Conservation (phyloP, 2,329 filamentous ascomycete species). For the Lachnellula willkommii region DNA sequence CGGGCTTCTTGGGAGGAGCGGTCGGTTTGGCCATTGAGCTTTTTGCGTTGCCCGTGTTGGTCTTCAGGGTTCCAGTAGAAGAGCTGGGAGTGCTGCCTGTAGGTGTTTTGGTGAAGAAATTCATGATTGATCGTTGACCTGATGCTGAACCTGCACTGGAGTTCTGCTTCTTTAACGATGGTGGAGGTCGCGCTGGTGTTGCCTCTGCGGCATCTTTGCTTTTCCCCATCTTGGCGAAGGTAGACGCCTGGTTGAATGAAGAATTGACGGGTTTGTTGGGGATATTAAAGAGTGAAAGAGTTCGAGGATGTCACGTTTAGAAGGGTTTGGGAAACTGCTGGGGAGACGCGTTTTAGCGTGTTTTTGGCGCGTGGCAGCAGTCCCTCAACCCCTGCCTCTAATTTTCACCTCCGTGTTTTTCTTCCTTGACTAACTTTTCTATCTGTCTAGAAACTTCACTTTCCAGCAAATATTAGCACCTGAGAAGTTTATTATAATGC, state of each 20-base stretch:
- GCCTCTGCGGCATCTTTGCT: constrained; percentile 12
- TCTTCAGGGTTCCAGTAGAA: constrained; percentile 24
- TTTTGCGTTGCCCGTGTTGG: constrained; percentile 32
- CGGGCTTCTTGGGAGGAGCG: constrained; percentile 40
- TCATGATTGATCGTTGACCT: constrained; percentile 67
- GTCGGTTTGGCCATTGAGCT: constrained; percentile 30
- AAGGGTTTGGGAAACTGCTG: not conserved
- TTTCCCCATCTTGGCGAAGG: constrained; percentile 17
- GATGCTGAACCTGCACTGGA: constrained; percentile 39
- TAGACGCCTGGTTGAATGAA: not conserved
- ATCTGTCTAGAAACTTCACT: too few relatives aligned
- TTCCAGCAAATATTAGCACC: too few relatives aligned
- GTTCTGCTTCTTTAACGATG: constrained; percentile 28
- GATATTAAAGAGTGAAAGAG: not conserved
- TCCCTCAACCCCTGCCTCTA: too few relatives aligned
- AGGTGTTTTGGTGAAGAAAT: constrained; percentile 66
- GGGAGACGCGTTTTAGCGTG: constrained; percentile 5
- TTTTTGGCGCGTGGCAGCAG: not conserved
- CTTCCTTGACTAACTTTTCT: too few relatives aligned
- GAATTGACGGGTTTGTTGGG: not conserved
- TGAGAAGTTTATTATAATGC: too few relatives aligned
- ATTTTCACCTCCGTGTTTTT: too few relatives aligned
- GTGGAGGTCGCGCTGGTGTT: constrained; percentile 25
- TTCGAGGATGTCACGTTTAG: not conserved
- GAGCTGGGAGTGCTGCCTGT: constrained; percentile 38